Conservation (phyloP, 1,284 basidiomycete species). For the Microbotryum lychnidis-dioicae region DNA sequence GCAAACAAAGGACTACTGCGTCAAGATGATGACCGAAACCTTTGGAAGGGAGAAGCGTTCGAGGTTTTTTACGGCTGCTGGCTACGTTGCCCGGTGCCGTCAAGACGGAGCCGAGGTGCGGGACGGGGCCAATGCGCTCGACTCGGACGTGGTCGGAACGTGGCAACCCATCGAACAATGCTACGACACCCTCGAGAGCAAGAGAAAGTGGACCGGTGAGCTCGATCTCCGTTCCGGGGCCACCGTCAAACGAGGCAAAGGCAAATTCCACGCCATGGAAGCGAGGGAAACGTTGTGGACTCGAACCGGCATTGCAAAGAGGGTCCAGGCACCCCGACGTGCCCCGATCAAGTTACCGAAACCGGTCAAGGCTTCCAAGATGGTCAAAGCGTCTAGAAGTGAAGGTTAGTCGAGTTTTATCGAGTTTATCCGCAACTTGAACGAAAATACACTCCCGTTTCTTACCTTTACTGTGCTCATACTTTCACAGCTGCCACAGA, state of each 20-base stretch:
- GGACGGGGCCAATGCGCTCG: too few relatives aligned
- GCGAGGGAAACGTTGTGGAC: background rate
- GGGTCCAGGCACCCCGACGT: too few relatives aligned
- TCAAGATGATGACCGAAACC: constrained; percentile 61
- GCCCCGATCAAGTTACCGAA: too few relatives aligned
- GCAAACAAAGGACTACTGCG: constrained; percentile 60
- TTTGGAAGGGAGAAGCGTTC: constrained; percentile 68
- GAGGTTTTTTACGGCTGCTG: constrained; percentile 56
- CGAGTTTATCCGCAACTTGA: too few relatives aligned
- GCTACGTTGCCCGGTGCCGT: constrained; percentile 25
- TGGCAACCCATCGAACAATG: constrained; percentile 1
- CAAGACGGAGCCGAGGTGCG: constrained; percentile 11
- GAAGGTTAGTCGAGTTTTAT: too few relatives aligned
- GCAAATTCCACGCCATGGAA: background rate
- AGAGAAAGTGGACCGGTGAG: background rate
- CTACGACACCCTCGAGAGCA: background rate
- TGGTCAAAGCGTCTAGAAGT: too few relatives aligned
- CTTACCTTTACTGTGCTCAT: too few relatives aligned
- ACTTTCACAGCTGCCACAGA: too few relatives aligned
- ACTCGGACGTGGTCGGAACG: too few relatives aligned
- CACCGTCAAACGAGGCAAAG: background rate
- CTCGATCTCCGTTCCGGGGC: background rate
- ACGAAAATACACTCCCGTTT: too few relatives aligned
- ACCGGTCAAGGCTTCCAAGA: too few relatives aligned
- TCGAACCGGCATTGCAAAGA: too few relatives aligned